Evolutionary conservation across 768 basidiomycete genomes (phyloP).

Genomic region (Lactifluus echinatus): DNA sequence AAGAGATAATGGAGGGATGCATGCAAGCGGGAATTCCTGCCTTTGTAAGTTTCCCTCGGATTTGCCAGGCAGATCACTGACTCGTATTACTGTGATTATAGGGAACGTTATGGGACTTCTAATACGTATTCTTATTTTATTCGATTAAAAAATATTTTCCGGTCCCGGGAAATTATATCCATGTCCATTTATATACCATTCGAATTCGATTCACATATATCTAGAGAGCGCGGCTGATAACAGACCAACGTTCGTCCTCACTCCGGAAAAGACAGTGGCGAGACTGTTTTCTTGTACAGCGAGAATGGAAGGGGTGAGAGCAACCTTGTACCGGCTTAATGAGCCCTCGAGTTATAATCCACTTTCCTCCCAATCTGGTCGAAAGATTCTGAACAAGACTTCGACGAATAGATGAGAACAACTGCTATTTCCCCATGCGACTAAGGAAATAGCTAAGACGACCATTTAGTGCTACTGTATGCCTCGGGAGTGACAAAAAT

Average conservation of each 20-base stretch:
- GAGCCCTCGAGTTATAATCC: too few species aligned
- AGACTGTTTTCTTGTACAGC: not conserved
- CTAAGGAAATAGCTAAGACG: not conserved
- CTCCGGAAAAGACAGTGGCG: not conserved
- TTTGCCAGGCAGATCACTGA: not conserved
- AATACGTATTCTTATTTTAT: too few species aligned
- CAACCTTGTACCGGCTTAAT: too few species aligned
- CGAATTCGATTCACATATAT: not conserved
- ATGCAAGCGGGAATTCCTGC: constrained; percentile 59
- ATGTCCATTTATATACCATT: not conserved
- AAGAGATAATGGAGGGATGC: constrained; percentile 73
- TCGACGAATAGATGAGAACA: too few species aligned
- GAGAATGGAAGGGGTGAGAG: too few species aligned
- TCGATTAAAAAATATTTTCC: too few species aligned
- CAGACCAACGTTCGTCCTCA: not conserved
- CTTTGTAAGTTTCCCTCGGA: constrained; percentile 17
- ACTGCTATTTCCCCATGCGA: not conserved
- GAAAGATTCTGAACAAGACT: not conserved
- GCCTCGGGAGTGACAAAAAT: constrained; percentile 45
- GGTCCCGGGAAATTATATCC: not conserved
- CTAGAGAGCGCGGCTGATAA: not conserved
- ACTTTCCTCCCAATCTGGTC: not conserved
- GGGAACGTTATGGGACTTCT: constrained; percentile 68
- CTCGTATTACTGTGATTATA: not conserved
- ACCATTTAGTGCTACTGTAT: constrained; percentile 1